Evolutionary conservation across 2,329 filamentous ascomycete species (phyloP).

Genomic region (Neonectria faginata): DNA sequence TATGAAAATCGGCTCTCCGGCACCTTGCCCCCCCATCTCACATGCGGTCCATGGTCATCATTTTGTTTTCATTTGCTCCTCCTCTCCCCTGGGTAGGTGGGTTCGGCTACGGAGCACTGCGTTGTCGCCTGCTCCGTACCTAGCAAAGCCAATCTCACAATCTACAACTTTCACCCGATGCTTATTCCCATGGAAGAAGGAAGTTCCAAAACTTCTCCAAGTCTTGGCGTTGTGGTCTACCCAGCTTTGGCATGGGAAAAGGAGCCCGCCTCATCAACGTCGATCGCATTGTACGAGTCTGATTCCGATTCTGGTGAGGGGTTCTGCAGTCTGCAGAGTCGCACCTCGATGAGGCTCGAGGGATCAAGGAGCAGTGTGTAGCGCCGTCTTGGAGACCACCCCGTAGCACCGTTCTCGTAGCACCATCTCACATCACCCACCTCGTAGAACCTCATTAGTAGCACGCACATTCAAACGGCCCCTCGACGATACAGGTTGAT

Average conservation of each 20-base stretch:
- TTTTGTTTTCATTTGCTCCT: neutral
- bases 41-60: neutral
- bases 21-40: constrained; percentile 14
- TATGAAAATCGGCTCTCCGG: constrained; percentile 33
- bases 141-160: neutral
- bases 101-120: neutral
- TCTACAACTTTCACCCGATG: constrained; percentile 8
- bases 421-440: neutral
- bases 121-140: neutral
- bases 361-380: neutral
- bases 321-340: constrained; percentile 29
- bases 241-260: neutral
- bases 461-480: constrained; percentile 7
- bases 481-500: neutral
- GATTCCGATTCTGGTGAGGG: constrained; percentile 20
- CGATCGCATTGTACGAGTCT: constrained; percentile 29
- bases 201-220: constrained; percentile 13
- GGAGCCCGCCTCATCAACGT: neutral
- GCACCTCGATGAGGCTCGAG: constrained; percentile 39
- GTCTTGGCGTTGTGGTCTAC: constrained; percentile 4
- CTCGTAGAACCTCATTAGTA: neutral
- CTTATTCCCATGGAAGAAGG: constrained; percentile 22
- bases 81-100: no score
- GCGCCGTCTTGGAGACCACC: neutral
- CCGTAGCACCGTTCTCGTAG: neutral